Evolutionary conservation across 2,329 filamentous ascomycete species (phyloP).

Genomic region (Colletotrichum truncatum): DNA sequence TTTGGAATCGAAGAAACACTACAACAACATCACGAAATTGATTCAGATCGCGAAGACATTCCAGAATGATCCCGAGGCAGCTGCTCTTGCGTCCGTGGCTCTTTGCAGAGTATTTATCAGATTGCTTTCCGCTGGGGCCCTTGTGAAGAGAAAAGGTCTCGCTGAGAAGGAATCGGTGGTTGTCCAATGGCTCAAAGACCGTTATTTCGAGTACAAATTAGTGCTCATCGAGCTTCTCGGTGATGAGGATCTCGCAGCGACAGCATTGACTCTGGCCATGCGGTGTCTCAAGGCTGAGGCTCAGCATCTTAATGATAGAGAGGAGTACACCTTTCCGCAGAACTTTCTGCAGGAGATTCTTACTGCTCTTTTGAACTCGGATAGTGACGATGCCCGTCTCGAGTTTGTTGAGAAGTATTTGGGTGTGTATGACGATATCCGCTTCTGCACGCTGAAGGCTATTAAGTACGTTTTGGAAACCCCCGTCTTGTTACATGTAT

Average conservation of each 20-base stretch:
- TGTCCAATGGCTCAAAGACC: conserved; percentile 80
- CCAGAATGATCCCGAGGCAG: conserved; percentile 61
- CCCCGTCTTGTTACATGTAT: neutral
- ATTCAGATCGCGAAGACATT: conserved; percentile 63
- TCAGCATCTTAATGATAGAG: conserved; percentile 66
- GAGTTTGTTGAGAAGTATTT: conserved; percentile 84
- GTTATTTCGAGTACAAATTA: conserved; percentile 75
- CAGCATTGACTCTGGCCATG: conserved; percentile 83
- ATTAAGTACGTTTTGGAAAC: conserved; percentile 67
- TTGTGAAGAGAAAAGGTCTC: conserved; percentile 71
- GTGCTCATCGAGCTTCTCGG: conserved; percentile 69
- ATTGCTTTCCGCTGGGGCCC: conserved; percentile 76
- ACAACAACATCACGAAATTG: conserved; percentile 86
- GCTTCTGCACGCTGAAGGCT: conserved; percentile 82
- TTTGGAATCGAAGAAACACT: conserved; percentile 85
- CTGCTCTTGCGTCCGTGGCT: conserved; percentile 78
- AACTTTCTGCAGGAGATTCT: conserved; percentile 74
- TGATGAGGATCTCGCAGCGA: conserved; percentile 71
- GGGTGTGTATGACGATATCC: conserved; percentile 83
- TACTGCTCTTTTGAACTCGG: conserved; percentile 65
- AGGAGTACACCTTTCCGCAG: conserved; percentile 75
- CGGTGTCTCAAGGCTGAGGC: conserved; percentile 83
- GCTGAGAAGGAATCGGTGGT: conserved; percentile 80
- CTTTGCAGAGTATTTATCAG: conserved; percentile 88
- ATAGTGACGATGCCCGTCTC: conserved; percentile 67